A percentile compares a stretch with the other conserved stretches of the same genome.
Evolutionary conservation across 805 yeast species (phyloP).

Genomic region (Citeromyces nyonsensis): DNA sequence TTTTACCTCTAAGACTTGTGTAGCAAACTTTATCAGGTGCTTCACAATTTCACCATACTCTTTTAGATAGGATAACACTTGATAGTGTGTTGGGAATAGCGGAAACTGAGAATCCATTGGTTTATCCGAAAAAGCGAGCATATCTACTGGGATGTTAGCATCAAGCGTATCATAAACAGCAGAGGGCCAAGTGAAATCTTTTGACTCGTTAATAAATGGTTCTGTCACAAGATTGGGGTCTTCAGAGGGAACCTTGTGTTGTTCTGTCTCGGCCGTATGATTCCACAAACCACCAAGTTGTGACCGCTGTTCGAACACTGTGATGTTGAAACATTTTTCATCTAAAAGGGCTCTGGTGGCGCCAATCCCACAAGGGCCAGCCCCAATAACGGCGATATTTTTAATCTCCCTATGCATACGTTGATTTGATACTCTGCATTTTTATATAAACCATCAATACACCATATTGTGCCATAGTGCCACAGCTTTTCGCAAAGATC

Average conservation of each 20-base stretch:
- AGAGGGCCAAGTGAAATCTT: constrained; percentile 22
- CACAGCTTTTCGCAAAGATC: too few relatives aligned
- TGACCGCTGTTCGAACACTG: constrained; percentile 42
- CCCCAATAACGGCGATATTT: constrained; percentile 56
- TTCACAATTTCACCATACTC: constrained; percentile 28
- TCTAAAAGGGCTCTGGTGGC: constrained; percentile 44
- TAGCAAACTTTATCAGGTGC: constrained; percentile 22
- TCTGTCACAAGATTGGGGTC: constrained; percentile 7
- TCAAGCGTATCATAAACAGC: constrained; percentile 55
- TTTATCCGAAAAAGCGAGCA: constrained; percentile 50
- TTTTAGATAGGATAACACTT: constrained; percentile 42
- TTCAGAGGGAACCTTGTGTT: constrained; percentile 12
- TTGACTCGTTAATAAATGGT: too few relatives aligned
- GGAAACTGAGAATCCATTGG: constrained; percentile 32
- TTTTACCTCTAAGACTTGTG: constrained; percentile 27
- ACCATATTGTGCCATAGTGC: too few relatives aligned
- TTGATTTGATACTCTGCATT: too few relatives aligned
- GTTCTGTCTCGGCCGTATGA: constrained; percentile 13
- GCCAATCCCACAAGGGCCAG: constrained; percentile 64
- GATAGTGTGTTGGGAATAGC: constrained; percentile 38
- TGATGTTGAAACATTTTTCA: constrained; percentile 32
- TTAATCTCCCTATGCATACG: constrained; percentile 6
- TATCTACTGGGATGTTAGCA: constrained; percentile 47
- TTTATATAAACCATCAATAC: too few relatives aligned
- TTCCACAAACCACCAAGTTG: constrained; percentile 71